Evolutionary conservation across 2,329 filamentous ascomycete species (phyloP), one percentile per base, ranked within the genome.

Genomic region (Hypoxylon sp.): DNA sequence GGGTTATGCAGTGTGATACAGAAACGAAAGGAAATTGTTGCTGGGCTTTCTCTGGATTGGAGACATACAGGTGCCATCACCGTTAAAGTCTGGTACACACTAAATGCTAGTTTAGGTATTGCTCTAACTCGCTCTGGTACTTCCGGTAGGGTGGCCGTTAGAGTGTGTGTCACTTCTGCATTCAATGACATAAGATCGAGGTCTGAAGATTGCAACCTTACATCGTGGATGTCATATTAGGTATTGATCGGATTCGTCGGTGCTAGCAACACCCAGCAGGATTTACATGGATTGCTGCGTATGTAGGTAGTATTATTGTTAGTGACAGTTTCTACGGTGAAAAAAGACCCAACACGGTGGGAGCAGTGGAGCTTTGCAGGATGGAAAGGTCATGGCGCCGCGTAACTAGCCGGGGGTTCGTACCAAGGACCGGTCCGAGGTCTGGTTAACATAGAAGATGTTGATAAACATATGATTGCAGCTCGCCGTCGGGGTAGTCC

Each of bases 1-100:
- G 31, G 24, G 24, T 51, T 57, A 63, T 63, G 60, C 60, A 63
- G 19, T 17, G 52, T 51, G 53, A 56, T 56, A 47, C 39, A 42
- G 37, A 42, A 44, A 44, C 17, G 50, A 24, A 53, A 35, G 50
- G 31, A 53, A 37, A 31, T 53, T 24, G 37, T 11, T 31, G 50
- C 29, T 21, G n/a, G 8, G 50, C 31, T 19, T 15, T 35, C 27
- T 32, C 27, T 32, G 44, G 35, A 15, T 24, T 7, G 27, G 24
- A 42, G 44, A 15, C 31, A 5, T 46, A 21, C 15, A 3, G 37
- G 21, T 31, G 37, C 52, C 54, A 42, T 47, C 10, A 15, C 42
- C 39, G 29, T 56, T 24, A 10, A 35, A 46, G 39, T 56, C 54
- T 37, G 54, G 11, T 10, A 35, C 10, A 27, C 29, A 47, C 13